Evolutionary conservation across 257 asterid genomes (phyloP), one percentile per base, ranked within the genome.

Genomic region (Capsicum chinense): DNA sequence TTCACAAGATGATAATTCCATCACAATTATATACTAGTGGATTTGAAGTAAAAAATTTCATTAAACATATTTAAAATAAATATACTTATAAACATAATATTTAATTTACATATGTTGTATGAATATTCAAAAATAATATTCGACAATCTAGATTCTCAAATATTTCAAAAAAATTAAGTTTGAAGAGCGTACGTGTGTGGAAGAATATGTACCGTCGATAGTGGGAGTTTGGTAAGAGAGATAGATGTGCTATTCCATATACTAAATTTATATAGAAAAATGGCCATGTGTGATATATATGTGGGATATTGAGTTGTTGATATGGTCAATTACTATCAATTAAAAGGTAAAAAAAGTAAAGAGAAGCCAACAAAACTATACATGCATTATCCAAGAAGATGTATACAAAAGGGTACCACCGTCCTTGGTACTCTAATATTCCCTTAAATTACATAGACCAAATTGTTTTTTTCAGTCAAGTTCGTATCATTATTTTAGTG

Each of bases 211-310:
- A 83, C 79, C 87, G 78, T 83, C 60, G 78, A 7, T 83, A 83
- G 88, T 87, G 86, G 85, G 26, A 14, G 64, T 78, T 54, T 78
- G 81, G 16, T 78, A 78, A 14, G 21, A 26, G 81, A 52, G 21
- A 54, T 2, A 52, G 21, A 54, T 2, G 26, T 50, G 21, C 42
- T 12, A 74, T 52, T 26, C 60, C 3, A 76, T 52, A 7, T 26
- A 56, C 63, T 52, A 76, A 76, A 52, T 26, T 76, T 52, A 63
- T 54, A 14, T 8, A 3, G 3, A 21, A 76, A 52, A 54, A 7
- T 5, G 13, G 2, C 79, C 48, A 52, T 26, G 44, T 21, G 19
- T 21, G 13, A 26, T 47, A 52, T 52, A 52, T 26, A 26, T 26
- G n/a, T n/a, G n/a, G 63, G 81, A 52, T 52, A 76, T 76, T 76